These are phyloP conservation scores for Nidularia pulvinata DNA, from an alignment of 768 basidiomycete genomes.

Conservation along the genomic window DNA sequence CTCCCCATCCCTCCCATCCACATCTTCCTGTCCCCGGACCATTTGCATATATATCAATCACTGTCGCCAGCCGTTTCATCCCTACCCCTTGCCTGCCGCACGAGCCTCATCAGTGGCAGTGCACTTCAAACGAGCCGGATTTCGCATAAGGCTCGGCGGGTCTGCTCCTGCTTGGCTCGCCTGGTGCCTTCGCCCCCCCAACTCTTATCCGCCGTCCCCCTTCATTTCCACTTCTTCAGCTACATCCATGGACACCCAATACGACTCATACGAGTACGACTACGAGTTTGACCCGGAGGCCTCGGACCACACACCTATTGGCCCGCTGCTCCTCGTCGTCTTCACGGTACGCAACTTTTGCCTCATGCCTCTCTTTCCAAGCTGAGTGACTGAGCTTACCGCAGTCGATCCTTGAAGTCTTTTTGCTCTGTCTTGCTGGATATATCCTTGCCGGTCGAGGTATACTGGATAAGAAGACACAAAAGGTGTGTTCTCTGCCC, in stretches of 20 bases:
- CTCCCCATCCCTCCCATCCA: too few relatives aligned
- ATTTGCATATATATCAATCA: too few relatives aligned
- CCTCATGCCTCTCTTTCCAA: conserved; percentile 3
- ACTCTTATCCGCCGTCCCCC: background rate
- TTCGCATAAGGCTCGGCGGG: background rate
- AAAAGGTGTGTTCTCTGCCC: conserved; percentile 57
- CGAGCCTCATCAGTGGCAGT: too few relatives aligned
- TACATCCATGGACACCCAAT: background rate
- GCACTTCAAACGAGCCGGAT: background rate
- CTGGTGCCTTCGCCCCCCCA: background rate
- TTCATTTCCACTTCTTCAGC: background rate
- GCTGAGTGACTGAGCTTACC: background rate
- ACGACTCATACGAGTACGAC: background rate
- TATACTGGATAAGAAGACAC: conserved; percentile 87
- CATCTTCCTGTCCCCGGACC: too few relatives aligned
- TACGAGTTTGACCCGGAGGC: conserved; percentile 21
- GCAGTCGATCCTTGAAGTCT: conserved; percentile 89
- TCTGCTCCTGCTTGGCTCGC: background rate
- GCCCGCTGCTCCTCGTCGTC: conserved; percentile 51
- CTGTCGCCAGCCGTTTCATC: too few relatives aligned
- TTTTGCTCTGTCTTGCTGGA: conserved; percentile 82
- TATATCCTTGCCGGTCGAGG: conserved; percentile 78
- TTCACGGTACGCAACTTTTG: conserved; percentile 42
- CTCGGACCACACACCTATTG: conserved; percentile 41
- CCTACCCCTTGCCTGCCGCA: too few relatives aligned